Conservation (phyloP, 805 yeast genomes). For the Barnettozyma sucrosica region DNA sequence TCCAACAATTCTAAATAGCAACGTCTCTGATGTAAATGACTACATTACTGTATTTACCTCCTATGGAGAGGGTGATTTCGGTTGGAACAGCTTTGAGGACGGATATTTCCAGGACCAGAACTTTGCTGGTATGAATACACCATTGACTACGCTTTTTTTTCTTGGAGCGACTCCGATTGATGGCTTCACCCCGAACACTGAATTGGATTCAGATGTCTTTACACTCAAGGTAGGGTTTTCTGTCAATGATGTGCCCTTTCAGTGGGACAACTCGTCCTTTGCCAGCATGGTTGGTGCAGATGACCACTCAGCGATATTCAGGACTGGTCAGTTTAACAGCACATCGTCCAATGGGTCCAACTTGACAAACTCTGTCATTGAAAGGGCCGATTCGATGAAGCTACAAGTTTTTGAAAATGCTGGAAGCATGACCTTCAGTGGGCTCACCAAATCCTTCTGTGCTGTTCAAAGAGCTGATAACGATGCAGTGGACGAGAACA, state of each 20-base stretch:
- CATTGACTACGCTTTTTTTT: constrained; percentile 11
- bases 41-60: constrained; percentile 4
- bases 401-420: constrained; percentile 41
- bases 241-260: constrained; percentile 55
- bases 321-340: constrained; percentile 47
- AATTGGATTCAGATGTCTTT: constrained; percentile 3
- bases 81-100: constrained; percentile 7
- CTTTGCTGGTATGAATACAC: constrained; percentile 8
- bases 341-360: constrained; percentile 10
- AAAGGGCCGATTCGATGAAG: constrained; percentile 24
- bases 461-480: constrained; percentile 43
- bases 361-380: neutral
- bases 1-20: constrained; percentile 1
- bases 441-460: constrained; percentile 57
- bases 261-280: constrained; percentile 60
- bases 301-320: constrained; percentile 56
- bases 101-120: constrained; percentile 13
- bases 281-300: constrained; percentile 64
- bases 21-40: constrained; percentile 3
- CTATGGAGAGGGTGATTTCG: constrained; percentile 3
- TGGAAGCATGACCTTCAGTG: constrained; percentile 31
- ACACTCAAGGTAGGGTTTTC: constrained; percentile 53
- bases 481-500: constrained; percentile 24
- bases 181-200: neutral
- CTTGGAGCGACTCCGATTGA: constrained; percentile 13